Evolutionary conservation across 805 yeast species (phyloP).

Genomic region (Myxozyma geophila): DNA sequence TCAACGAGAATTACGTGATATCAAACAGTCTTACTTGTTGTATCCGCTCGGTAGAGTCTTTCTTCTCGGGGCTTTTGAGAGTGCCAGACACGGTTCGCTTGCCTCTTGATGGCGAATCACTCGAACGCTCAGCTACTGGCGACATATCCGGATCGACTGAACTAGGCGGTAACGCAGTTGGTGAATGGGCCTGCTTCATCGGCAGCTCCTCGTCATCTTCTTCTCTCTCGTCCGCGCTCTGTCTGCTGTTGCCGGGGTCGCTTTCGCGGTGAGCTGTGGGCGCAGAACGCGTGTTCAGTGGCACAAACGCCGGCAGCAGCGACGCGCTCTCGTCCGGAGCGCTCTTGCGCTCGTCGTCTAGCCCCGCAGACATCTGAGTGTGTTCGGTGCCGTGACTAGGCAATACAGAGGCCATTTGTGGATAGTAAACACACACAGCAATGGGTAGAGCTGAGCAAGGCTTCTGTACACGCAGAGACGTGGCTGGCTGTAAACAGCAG

Average conservation of each 20-base stretch:
- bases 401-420: neutral
- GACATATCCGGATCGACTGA: neutral
- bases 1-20: neutral
- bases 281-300: conserved; percentile 16
- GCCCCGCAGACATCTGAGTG: neutral
- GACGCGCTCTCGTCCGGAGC: neutral
- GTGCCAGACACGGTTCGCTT: conserved; percentile 31
- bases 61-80: conserved; percentile 13
- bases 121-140: neutral
- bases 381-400: neutral
- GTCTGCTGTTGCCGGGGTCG: neutral
- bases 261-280: neutral
- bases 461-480: neutral
- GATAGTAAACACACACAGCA: neutral
- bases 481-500: conserved; percentile 10
- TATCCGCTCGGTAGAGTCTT: conserved; percentile 14
- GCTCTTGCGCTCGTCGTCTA: neutral
- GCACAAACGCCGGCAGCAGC: conserved; percentile 1
- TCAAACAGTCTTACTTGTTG: conserved; percentile 16
- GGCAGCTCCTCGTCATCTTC: neutral
- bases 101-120: conserved; percentile 10
- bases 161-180: conserved; percentile 6
- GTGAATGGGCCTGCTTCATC: neutral
- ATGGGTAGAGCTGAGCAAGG: neutral
- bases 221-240: neutral